Base-by-base conservation (phyloP, 768 basidiomycete species). In the Lactifluus subvellereus region DNA sequence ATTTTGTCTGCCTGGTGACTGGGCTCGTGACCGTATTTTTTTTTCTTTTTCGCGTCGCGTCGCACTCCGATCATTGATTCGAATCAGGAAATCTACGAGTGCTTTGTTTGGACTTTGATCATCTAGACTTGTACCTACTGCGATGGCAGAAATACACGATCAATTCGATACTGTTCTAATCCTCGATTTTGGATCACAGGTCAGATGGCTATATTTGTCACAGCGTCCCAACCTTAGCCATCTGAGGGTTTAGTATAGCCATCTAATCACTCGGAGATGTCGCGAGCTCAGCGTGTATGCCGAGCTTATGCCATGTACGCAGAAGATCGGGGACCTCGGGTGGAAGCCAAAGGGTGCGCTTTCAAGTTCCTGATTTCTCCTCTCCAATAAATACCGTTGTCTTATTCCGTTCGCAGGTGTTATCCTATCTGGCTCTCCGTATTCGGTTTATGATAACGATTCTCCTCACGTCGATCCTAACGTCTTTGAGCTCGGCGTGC, bases 211-310 rank as follows among this genome's bases (percentile, higher is more conserved):
- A 33, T 57, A 52, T 37, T 14, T 27, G 18, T 42, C 8, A 2
- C 32, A 49, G 35, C 18, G 35, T 57, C 42, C 42, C n/a, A 59
- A 60, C 45, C 57, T 62, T 61, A 69, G 48, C 20, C 54, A 54
- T 59, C 59, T 66, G 35, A 27, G 4, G 48, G 60, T 69, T 48
- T 73, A 96, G 94, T 96, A 96, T 75, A 95, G 95, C 67, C 97
- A 98, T 79, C 79, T 99, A 66, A 98, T 98, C 74, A 97, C 95
- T 7, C 79, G 97, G 72, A 82, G 97, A 85, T 98, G 96, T 82
- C 88, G 97, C 72, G 97, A 99, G 75, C 83, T 94, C 71, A 92
- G 93, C 59, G 93, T 99, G 59, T 98, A 98, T 72, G 96, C 96
- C 56, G 97, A 99, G 78, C 81, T 99, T 71, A 84, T 97, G 84